A percentile compares a stretch with the other conserved stretches of the same genome.
phyloP scores from a whole-genome alignment of 345 rosid genomes.

The Jatropha curcas region DNA sequence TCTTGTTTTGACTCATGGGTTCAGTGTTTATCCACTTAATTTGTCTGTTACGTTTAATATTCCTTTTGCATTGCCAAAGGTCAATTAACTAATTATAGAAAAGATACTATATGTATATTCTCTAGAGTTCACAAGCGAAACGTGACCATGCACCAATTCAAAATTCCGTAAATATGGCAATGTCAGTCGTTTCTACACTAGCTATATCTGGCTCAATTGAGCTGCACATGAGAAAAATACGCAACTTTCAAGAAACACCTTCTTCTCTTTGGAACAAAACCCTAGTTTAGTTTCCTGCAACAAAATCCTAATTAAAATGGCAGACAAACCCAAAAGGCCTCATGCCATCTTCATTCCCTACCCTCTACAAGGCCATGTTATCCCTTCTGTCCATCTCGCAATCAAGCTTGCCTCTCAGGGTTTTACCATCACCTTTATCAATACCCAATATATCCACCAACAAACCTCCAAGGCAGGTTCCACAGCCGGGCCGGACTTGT shows the following conservation, averaged over 20 bases:
- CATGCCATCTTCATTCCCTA: constrained; percentile 63
- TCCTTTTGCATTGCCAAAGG: too few species aligned
- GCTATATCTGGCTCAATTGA: neutral
- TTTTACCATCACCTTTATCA: constrained; percentile 71
- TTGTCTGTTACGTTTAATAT: too few species aligned
- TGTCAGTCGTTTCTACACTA: constrained; percentile 1
- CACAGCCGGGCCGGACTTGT: constrained; percentile 41
- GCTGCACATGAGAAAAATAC: neutral
- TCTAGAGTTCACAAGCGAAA: too few species aligned
- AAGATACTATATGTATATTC: too few species aligned
- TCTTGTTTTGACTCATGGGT: too few species aligned
- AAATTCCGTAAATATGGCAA: constrained; percentile 18
- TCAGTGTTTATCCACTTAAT: too few species aligned
- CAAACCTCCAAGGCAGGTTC: constrained; percentile 39
- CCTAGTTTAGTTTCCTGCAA: neutral
- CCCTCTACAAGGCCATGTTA: constrained; percentile 85
- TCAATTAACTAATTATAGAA: too few species aligned
- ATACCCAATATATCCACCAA: constrained; percentile 62
- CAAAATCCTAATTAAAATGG: constrained; percentile 27
- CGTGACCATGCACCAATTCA: constrained; percentile 10
- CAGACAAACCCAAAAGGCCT: constrained; percentile 25
- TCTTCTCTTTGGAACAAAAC: neutral
- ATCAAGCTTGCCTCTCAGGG: constrained; percentile 73
- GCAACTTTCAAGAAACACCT: neutral
- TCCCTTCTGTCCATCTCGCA: constrained; percentile 66